These are phyloP conservation scores for Aspergillus versicolor DNA, from an alignment of 2,329 filamentous ascomycete species.

Conservation along the genomic window DNA sequence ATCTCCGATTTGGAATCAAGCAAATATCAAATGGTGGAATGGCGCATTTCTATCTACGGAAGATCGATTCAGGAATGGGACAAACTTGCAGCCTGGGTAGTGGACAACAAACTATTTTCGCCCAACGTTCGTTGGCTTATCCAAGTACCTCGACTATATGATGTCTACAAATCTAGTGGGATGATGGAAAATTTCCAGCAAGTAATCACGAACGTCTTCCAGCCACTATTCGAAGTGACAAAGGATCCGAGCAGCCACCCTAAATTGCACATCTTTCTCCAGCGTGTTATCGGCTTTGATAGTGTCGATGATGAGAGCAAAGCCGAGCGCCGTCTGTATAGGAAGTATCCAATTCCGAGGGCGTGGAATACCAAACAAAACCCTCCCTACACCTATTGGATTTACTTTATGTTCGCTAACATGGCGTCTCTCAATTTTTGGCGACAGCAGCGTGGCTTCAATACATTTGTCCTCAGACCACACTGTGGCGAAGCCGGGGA, in stretches of 20 bases:
- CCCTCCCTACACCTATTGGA: slow-evolving; percentile 98
- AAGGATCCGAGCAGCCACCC: slow-evolving; percentile 81
- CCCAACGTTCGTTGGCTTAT: slow-evolving; percentile 97
- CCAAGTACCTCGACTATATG: slow-evolving; percentile 89
- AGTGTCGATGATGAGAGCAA: slow-evolving; percentile 99
- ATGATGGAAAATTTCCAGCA: slow-evolving; percentile 89
- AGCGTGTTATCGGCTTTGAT: slow-evolving; percentile 94
- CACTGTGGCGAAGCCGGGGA: slow-evolving; percentile 97
- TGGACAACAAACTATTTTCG: slow-evolving; percentile 97
- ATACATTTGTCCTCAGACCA: slow-evolving; percentile 87
- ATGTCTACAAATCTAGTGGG: slow-evolving; percentile 87
- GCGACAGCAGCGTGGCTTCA: slow-evolving; percentile 89
- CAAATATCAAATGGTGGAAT: slow-evolving; percentile 99
- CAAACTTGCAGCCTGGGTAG: slow-evolving; percentile 93
- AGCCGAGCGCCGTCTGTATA: slow-evolving; percentile 86
- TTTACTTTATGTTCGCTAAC: slow-evolving; percentile 95
- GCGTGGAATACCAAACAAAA: slow-evolving; percentile 92
- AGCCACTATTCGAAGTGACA: slow-evolving; percentile 92
- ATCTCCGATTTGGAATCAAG: slow-evolving; percentile 96
- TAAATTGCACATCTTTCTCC: slow-evolving; percentile 90
- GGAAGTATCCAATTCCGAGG: slow-evolving; percentile 88
- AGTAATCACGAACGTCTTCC: slow-evolving; percentile 86
- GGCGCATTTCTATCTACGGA: slow-evolving; percentile 97
- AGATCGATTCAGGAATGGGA: slow-evolving; percentile 94
- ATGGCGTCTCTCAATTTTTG: slow-evolving; percentile 88